Evolutionary conservation across 495 filamentous ascomycete genomes (phyloP).

Genomic region (Hypoxylon fuscum): DNA sequence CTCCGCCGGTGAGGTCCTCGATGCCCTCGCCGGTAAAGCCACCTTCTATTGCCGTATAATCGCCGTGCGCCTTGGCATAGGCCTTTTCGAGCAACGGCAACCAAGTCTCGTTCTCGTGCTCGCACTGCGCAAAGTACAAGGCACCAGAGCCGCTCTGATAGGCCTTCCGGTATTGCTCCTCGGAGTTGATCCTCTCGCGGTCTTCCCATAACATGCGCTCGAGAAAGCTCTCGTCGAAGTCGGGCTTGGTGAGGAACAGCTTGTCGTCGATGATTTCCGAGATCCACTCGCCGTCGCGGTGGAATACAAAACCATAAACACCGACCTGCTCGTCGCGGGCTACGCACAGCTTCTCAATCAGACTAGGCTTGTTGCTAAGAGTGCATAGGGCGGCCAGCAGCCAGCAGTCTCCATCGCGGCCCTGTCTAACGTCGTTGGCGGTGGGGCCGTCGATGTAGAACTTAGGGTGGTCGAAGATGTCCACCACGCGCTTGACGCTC

Average conservation of each 20-base stretch:
- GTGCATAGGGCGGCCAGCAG: slow-evolving; percentile 87
- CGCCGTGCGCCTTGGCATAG: slow-evolving; percentile 94
- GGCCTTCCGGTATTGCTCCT: slow-evolving; percentile 78
- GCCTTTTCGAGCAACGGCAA: slow-evolving; percentile 93
- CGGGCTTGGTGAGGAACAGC: slow-evolving; percentile 81
- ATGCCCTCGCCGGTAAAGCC: slow-evolving; percentile 89
- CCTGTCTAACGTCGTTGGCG: slow-evolving; percentile 83
- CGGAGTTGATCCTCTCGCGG: slow-evolving; percentile 72
- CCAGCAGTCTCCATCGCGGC: slow-evolving; percentile 89
- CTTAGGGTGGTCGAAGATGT: slow-evolving; percentile 87
- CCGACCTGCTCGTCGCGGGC: slow-evolving; percentile 80
- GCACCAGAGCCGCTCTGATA: slow-evolving; percentile 79
- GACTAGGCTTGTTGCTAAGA: slow-evolving; percentile 77
- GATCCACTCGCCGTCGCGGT: slow-evolving; percentile 92
- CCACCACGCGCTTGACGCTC: slow-evolving; percentile 74
- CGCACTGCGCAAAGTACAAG: slow-evolving; percentile 87
- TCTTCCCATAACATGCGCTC: slow-evolving; percentile 77
- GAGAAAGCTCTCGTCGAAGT: slow-evolving; percentile 77
- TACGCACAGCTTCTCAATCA: slow-evolving; percentile 88
- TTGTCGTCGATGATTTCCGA: slow-evolving; percentile 85
- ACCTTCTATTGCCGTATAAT: slow-evolving; percentile 83
- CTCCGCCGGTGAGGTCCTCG: slow-evolving; percentile 92
- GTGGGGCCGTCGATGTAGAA: slow-evolving; percentile 87
- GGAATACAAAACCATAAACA: slow-evolving; percentile 94
- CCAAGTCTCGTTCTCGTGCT: slow-evolving; percentile 91